Base-by-base conservation (phyloP, 2,329 filamentous ascomycete species). In the Colletotrichum sp. region DNA sequence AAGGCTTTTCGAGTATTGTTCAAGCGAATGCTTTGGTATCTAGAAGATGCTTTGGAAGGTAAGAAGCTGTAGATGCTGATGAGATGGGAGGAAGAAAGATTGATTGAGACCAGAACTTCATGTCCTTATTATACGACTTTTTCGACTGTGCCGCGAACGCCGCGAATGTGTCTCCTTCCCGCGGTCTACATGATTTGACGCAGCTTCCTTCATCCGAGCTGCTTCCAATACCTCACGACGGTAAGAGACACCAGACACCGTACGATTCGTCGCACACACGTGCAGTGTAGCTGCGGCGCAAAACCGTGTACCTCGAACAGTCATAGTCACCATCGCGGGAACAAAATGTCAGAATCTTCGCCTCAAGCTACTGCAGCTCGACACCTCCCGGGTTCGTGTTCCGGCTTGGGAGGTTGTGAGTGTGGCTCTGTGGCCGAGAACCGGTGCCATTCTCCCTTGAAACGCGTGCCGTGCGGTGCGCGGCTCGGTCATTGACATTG, bases 381-480 rank as follows among this genome's bases (percentile, higher is more conserved):
- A 65, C 21, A 5, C 28, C 32, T 64, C n/a, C 34, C 32, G 21
- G 34, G 49, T 30, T 12, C 44, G 18, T 13, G 8, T 65, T 65
- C 59, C 57, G 59, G 74, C 64, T 73, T 64, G 62, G n/a, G 21
- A 60, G 21, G 21, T 60, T 52, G 9, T 63, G 55, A 1, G n/a
- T 59, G 26, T 63, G 28, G n/a, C 12, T 28, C 30, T 34, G 30
- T 6, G 63, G 36, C 66, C 69, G 63, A 75, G 30, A 71, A 36
- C 59, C 59, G 21, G 32, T 15, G 28, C 59, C 59, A 1, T 16
- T 24, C 21, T 32, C 74, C 65, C 74, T 74, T 76, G 74, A 76
- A 76, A 76, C 74, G 49, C 32, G 73, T 21, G 26, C 59, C 44
- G 65, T 76, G 73, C 73, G 49, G 70, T 65, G 70, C 71, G 44